These are phyloP conservation scores for Xanthoconium purpureum DNA, from an alignment of 768 basidiomycete species.

Conservation along the genomic window DNA sequence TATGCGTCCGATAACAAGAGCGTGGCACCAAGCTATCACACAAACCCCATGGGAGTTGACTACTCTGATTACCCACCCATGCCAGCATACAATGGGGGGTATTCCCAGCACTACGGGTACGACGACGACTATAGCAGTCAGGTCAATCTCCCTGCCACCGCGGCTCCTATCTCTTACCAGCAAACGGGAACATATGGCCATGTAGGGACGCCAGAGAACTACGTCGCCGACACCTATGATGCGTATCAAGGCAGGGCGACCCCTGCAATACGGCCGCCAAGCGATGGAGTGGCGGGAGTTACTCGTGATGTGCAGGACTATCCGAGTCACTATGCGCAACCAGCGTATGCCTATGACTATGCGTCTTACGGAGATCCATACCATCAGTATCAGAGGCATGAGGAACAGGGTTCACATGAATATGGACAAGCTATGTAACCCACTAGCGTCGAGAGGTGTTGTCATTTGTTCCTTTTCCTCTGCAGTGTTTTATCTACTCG, in stretches of 20 bases:
- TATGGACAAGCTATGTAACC: constrained; percentile 34
- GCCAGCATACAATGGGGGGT: constrained; percentile 70
- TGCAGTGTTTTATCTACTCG: constrained; percentile 27
- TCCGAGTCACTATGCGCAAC: constrained; percentile 29
- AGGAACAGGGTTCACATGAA: constrained; percentile 27
- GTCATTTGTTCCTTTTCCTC: constrained; percentile 12
- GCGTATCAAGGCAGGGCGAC: constrained; percentile 52
- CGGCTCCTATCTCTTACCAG: constrained; percentile 57
- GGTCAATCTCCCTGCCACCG: constrained; percentile 52
- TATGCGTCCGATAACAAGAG: constrained; percentile 51
- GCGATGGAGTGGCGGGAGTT: constrained; percentile 31
- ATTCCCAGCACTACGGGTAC: constrained; percentile 49
- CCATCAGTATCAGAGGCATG: constrained; percentile 29
- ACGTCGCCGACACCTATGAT: constrained; percentile 48
- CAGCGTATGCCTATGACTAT: constrained; percentile 28
- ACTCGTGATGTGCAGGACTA: constrained; percentile 41
- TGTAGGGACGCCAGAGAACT: constrained; percentile 23
- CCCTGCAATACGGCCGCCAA: constrained; percentile 33
- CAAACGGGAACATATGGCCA: constrained; percentile 21
- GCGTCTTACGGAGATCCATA: constrained; percentile 27
- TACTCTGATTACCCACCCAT: constrained; percentile 60
- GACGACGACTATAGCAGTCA: constrained; percentile 72
- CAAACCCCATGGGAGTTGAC: constrained; percentile 40
- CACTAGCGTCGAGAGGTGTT: constrained; percentile 13
- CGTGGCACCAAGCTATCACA: constrained; percentile 34